A percentile compares a stretch with the other conserved stretches of the same genome.
Evolutionary conservation across 306 rosid genomes (phyloP).

Genomic region (Dryas octopetala): DNA sequence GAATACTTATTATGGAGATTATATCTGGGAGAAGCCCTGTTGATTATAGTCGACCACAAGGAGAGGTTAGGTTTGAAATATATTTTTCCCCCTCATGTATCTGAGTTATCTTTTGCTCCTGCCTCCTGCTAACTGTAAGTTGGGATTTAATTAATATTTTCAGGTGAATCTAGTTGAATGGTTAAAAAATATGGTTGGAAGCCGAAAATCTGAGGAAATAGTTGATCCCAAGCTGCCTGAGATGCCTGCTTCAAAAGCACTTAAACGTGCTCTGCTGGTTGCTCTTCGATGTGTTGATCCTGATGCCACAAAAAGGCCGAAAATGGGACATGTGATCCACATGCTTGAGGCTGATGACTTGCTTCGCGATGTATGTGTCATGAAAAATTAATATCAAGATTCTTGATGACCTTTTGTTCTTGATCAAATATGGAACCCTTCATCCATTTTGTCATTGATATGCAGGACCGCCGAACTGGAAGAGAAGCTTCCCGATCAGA

Average conservation of each 20-base stretch:
- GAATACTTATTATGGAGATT: conserved; percentile 91
- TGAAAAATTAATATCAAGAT: neutral
- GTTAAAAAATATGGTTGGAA: conserved; percentile 89
- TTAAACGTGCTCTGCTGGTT: conserved; percentile 80
- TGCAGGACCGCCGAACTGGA: conserved; percentile 58
- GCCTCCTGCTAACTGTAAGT: conserved; percentile 23
- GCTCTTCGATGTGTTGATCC: conserved; percentile 98
- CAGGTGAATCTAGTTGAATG: conserved; percentile 93
- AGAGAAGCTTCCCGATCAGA: conserved; percentile 52
- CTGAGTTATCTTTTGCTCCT: neutral
- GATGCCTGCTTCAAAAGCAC: conserved; percentile 85
- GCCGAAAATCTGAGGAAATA: conserved; percentile 77
- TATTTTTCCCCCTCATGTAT: neutral
- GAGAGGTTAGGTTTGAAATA: conserved; percentile 65
- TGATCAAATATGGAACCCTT: conserved; percentile 12
- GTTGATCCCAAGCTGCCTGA: conserved; percentile 84
- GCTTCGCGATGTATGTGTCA: conserved; percentile 63
- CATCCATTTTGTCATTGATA: neutral
- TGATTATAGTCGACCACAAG: conserved; percentile 81
- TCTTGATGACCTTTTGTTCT: neutral
- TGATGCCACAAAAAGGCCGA: conserved; percentile 88
- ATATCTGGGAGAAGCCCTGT: conserved; percentile 90
- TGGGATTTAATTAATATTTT: conserved; percentile 18
- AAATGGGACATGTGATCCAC: conserved; percentile 96
- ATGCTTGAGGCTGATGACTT: conserved; percentile 97